Percentiles rank a stretch among this genome's conserved stretches.
These are phyloP conservation scores for Russula griseocarnosa DNA, from an alignment of 768 basidiomycete genomes.

Conservation along the genomic window DNA sequence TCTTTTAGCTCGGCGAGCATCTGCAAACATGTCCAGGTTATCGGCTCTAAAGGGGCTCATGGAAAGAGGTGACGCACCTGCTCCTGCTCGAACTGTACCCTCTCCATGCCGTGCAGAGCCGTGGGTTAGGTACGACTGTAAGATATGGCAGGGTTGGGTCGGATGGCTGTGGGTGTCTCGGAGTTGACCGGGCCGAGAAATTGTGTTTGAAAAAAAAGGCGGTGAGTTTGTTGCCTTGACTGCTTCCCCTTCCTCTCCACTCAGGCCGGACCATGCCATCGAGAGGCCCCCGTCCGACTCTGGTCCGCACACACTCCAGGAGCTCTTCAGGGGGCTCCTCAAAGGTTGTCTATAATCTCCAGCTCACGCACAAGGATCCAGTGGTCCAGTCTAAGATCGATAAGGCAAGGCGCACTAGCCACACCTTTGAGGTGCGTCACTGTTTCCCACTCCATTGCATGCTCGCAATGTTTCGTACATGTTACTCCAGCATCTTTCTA, in stretches of 20 bases:
- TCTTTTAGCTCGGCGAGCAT: constrained; percentile 97
- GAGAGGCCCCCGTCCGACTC: constrained; percentile 48
- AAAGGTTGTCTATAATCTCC: constrained; percentile 56
- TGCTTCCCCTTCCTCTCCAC: constrained; percentile 1
- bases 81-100: constrained; percentile 92
- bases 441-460: constrained; percentile 8
- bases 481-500: neutral
- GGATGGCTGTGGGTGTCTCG: constrained; percentile 4
- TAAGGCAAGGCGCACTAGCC: constrained; percentile 48
- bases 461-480: neutral
- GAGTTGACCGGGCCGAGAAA: constrained; percentile 6
- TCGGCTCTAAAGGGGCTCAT: neutral
- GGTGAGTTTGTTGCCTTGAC: neutral
- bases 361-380: constrained; percentile 64
- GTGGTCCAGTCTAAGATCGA: constrained; percentile 44
- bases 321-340: constrained; percentile 53
- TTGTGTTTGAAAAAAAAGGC: constrained; percentile 4
- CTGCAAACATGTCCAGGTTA: constrained; percentile 34
- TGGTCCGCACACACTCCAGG: constrained; percentile 59
- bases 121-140: neutral
- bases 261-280: constrained; percentile 40
- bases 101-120: constrained; percentile 61
- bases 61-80: constrained; percentile 44
- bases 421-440: constrained; percentile 45
- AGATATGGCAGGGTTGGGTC: neutral